These are phyloP conservation scores for Penicillium subrubescens DNA, from an alignment of 495 filamentous ascomycete species.

Conservation along the genomic window DNA sequence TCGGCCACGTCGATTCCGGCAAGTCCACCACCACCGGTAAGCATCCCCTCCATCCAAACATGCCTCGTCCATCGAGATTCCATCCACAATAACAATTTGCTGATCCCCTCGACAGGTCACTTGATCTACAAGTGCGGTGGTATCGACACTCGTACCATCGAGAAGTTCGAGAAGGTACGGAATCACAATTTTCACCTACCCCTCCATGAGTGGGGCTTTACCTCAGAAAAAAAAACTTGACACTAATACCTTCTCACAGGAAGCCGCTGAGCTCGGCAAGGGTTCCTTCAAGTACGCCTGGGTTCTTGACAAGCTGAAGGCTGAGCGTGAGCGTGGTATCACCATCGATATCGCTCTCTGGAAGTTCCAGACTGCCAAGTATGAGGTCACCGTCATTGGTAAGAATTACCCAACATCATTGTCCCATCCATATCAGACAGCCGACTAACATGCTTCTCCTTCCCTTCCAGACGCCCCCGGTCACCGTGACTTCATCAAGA, in stretches of 20 bases:
- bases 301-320: conserved; percentile 99
- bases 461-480: conserved; percentile 81
- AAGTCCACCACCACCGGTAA: conserved; percentile 95
- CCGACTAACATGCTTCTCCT: conserved; percentile 11
- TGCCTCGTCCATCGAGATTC: background rate
- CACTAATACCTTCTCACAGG: conserved; percentile 58
- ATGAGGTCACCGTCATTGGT: conserved; percentile 99
- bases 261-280: conserved; percentile 99
- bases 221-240: background rate
- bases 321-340: conserved; percentile 99
- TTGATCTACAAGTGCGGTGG: conserved; percentile 99
- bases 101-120: conserved; percentile 57
- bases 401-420: conserved; percentile 32
- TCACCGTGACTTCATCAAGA: conserved; percentile 99
- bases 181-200: background rate
- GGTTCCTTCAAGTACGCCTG: conserved; percentile 99
- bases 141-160: conserved; percentile 99
- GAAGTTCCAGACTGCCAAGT: conserved; percentile 99
- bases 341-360: conserved; percentile 99
- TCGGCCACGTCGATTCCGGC: conserved; percentile 99
- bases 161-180: conserved; percentile 99
- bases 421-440: too few relatives aligned
- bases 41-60: conserved; percentile 28
- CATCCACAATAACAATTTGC: background rate
- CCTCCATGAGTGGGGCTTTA: background rate